phyloP scores from a whole-genome alignment of 2,329 filamentous ascomycete genomes.

The Xylaria sp. region DNA sequence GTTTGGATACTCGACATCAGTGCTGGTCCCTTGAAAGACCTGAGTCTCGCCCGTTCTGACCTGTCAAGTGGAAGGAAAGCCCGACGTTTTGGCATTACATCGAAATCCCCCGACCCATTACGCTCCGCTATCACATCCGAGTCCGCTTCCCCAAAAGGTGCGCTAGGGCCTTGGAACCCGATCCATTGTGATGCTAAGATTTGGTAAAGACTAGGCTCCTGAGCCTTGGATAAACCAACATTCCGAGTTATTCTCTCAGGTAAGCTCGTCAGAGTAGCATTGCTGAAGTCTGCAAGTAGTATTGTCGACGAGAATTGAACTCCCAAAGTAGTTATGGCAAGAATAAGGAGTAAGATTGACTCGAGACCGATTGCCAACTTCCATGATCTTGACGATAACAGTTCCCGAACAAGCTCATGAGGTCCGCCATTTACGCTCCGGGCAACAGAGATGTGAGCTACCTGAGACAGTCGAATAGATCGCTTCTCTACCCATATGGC shows the following conservation, averaged over 20 bases:
- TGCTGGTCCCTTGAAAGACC: background rate
- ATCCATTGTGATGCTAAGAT: too few relatives aligned
- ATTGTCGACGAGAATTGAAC: constrained; percentile 32
- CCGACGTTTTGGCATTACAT: background rate
- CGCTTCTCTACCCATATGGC: constrained; percentile 24
- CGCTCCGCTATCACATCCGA: background rate
- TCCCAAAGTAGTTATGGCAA: background rate
- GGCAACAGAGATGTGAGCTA: constrained; percentile 6
- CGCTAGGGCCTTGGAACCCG: background rate
- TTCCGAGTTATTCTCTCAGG: too few relatives aligned
- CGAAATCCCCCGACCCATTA: background rate
- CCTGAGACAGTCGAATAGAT: constrained; percentile 2
- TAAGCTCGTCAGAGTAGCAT: background rate
- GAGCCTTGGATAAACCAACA: background rate
- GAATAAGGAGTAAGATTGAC: constrained; percentile 13
- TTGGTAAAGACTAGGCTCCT: too few relatives aligned
- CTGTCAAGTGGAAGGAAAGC: background rate
- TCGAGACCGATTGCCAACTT: background rate
- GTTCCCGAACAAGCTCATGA: background rate
- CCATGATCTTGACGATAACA: background rate
- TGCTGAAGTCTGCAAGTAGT: constrained; percentile 24
- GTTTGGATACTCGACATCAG: background rate
- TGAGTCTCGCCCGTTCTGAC: background rate
- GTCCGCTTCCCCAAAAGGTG: constrained; percentile 14
- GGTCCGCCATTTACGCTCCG: background rate